Evolutionary conservation across 2,329 filamentous ascomycete species (phyloP).

Genomic region (Cladosporium velox): DNA sequence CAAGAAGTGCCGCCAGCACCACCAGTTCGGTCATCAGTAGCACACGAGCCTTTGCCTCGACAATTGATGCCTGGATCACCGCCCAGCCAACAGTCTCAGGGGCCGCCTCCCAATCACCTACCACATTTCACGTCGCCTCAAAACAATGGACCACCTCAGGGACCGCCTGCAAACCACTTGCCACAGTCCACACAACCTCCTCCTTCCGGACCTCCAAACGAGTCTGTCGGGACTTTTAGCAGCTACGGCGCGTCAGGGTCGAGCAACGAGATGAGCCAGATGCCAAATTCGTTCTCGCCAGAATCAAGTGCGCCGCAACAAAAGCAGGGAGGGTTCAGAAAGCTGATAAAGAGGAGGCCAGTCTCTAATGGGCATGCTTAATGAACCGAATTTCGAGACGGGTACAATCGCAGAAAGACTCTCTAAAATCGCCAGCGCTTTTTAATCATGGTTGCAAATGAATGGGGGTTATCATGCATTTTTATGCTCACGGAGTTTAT

Average conservation of each 20-base stretch:
- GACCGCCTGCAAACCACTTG: neutral
- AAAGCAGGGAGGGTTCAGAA: conserved; percentile 20
- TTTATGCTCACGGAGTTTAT: neutral
- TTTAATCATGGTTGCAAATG: neutral
- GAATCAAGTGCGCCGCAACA: conserved; percentile 12
- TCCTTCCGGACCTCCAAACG: neutral
- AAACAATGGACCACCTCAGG: neutral
- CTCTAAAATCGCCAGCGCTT: neutral
- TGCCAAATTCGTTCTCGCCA: conserved; percentile 16
- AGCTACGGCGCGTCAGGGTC: neutral
- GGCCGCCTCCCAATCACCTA: neutral
- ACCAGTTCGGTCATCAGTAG: neutral
- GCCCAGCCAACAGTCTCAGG: neutral
- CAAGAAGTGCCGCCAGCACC: neutral
- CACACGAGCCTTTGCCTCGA: conserved; percentile 6
- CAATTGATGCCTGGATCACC: neutral
- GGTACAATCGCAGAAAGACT: neutral
- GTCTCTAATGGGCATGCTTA: neutral
- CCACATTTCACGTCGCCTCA: neutral
- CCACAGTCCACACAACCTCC: neutral
- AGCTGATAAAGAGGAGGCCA: conserved; percentile 22
- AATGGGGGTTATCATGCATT: neutral
- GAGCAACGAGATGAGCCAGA: conserved; percentile 10
- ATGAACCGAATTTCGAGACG: neutral
- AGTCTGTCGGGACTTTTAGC: neutral